Base-by-base conservation (phyloP, 352 stramenopile species). In the Phytophthora colocasiae region DNA sequence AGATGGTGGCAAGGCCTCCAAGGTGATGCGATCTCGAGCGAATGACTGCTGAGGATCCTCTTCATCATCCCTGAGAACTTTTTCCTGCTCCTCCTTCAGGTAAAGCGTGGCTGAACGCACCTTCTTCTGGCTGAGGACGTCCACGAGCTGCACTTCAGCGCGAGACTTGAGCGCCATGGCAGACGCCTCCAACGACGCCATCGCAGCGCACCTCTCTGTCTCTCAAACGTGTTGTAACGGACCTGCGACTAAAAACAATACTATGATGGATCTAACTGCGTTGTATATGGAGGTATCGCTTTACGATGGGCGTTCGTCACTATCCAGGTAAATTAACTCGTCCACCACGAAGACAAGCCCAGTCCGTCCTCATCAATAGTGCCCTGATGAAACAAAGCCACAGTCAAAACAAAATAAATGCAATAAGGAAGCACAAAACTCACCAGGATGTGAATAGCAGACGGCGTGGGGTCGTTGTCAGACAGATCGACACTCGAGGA, bases 321-420 rank as follows among this genome's bases (percentile, higher is more conserved):
- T 27, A 29, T 1, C 9, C 48, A 19, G 15, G 32, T 45, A 65
- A 56, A 39, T 67, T 67, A 78, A 64, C 61, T 78, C 43, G 70
- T 77, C 87, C 87, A 95, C 87, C 87, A 95, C 65, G 87, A 95
- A 15, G 87, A 91, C 19, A 95, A 71, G 1, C 87, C 87, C 19
- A 95, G 63, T 12, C 87, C 87, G 54, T 95, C 87, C 73, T 95
- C 87, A 63, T 95, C 87, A 45, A 95, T 95, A n/a, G 87, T 94
- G 51, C 87, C 87, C 87, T 95, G 45, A 40, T 48, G 46, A 67
- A 24, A 38, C 26, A 52, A n/a, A 27, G n/a, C 27, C 15, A 38
- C 6, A 8, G 12, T 10, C 26, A 24, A 34, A 52, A n/a, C 27
- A 11, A 48, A 9, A n/a, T 8, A 40, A 53, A 10, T 19, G 14